Evolutionary conservation across 2,329 filamentous ascomycete genomes (phyloP).

Genomic region (Epichloe glyceriae): DNA sequence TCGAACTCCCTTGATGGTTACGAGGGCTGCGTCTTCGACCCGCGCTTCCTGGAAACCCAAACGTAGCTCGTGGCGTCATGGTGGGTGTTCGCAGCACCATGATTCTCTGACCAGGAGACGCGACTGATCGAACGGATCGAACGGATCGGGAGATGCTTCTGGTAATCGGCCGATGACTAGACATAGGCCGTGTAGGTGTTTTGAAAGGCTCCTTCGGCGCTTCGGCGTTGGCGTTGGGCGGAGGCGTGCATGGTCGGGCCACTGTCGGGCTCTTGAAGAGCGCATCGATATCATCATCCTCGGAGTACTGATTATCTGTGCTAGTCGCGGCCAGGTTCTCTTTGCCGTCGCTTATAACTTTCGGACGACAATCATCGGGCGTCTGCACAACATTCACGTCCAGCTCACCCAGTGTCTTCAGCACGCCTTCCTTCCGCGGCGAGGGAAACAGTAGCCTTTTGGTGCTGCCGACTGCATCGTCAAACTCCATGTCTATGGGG

Average conservation of each 20-base stretch:
- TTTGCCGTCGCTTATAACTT: conserved; percentile 22
- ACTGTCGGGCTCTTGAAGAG: conserved; percentile 51
- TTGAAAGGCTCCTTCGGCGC: conserved; percentile 37
- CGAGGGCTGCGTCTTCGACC: conserved; percentile 31
- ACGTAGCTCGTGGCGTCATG: conserved; percentile 24
- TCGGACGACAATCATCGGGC: conserved; percentile 21
- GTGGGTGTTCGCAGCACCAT: conserved; percentile 37
- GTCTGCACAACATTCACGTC: conserved; percentile 39
- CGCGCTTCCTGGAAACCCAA: conserved; percentile 18
- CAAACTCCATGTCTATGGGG: conserved; percentile 40
- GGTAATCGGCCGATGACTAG: conserved; percentile 47
- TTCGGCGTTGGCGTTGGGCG: conserved; percentile 29
- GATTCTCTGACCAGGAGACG: conserved; percentile 30
- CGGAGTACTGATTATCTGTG: conserved; percentile 11
- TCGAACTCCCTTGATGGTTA: conserved; percentile 25
- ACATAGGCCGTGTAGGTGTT: conserved; percentile 50
- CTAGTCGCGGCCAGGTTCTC: conserved; percentile 27
- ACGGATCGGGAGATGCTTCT: conserved; percentile 46
- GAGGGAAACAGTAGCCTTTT: conserved; percentile 66
- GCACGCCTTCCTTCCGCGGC: conserved; percentile 50
- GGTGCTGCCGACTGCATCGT: conserved; percentile 40
- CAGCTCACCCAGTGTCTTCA: conserved; percentile 48
- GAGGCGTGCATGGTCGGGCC: conserved; percentile 37
- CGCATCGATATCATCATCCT: conserved; percentile 44
- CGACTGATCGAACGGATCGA: conserved; percentile 29